Percentiles rank a stretch among this genome's conserved stretches.
phyloP scores from a whole-genome alignment of 495 filamentous ascomycete genomes.

The Amniculicola lignicola region DNA sequence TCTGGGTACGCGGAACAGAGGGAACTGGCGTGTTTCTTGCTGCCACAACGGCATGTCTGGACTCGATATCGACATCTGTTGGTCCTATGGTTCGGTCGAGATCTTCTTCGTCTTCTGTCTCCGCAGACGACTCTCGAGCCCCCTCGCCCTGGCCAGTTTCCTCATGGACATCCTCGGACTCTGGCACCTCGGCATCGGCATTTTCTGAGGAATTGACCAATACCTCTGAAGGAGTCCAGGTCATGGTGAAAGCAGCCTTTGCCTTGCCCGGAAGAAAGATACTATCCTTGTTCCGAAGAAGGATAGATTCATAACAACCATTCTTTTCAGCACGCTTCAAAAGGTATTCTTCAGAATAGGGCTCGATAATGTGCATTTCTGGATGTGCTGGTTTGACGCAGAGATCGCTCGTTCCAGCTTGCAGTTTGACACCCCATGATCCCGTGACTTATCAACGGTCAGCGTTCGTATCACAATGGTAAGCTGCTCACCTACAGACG shows the following conservation, averaged over 20 bases:
- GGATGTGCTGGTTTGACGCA: too few relatives aligned
- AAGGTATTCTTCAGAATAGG: too few relatives aligned
- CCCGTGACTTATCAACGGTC: too few relatives aligned
- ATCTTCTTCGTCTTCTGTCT: conserved; percentile 13
- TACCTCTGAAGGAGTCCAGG: conserved; percentile 11
- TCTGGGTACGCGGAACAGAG: conserved; percentile 12
- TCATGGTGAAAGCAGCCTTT: background rate
- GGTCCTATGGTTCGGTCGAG: conserved; percentile 1
- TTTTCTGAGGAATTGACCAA: conserved; percentile 24
- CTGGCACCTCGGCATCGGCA: conserved; percentile 9
- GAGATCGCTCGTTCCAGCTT: too few relatives aligned
- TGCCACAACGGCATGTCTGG: background rate
- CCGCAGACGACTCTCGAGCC: background rate
- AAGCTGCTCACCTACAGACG: too few relatives aligned
- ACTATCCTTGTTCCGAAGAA: conserved; percentile 25
- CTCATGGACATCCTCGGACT: background rate
- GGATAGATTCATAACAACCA: conserved; percentile 18
- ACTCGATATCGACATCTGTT: too few relatives aligned
- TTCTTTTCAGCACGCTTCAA: too few relatives aligned
- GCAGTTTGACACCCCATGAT: too few relatives aligned
- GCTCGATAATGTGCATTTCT: too few relatives aligned
- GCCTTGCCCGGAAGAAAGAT: background rate
- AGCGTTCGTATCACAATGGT: too few relatives aligned
- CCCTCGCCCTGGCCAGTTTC: background rate
- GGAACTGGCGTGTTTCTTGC: conserved; percentile 11